Percentiles rank a stretch among this genome's conserved stretches.
Conservation (phyloP, 2,329 filamentous ascomycete species). For the Talaromyces albobiverticillius region DNA sequence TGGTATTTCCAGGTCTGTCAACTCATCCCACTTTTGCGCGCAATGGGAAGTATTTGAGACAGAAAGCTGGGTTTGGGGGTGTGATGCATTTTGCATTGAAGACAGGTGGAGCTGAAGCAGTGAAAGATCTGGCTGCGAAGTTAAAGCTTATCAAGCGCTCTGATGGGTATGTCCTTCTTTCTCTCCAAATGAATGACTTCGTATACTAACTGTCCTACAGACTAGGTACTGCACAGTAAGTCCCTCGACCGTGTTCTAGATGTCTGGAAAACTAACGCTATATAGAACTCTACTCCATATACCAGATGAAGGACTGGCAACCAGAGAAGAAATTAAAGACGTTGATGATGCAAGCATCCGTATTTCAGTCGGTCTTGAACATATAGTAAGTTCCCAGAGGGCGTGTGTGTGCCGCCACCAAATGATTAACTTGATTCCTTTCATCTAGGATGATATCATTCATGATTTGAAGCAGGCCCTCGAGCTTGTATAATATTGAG, state of each 20-base stretch:
- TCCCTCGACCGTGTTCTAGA: not conserved
- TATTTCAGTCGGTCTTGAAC: conserved; percentile 86
- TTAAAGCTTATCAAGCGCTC: conserved; percentile 11
- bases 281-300: conserved; percentile 31
- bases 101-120: not conserved
- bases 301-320: not conserved
- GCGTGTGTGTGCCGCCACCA: not conserved
- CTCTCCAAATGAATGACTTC: not conserved
- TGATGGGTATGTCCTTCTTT: conserved; percentile 2
- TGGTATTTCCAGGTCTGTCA: conserved; percentile 68
- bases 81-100: conserved; percentile 9
- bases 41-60: conserved; percentile 5
- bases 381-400: conserved; percentile 53
- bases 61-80: conserved; percentile 6
- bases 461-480: conserved; percentile 74
- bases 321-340: conserved; percentile 71
- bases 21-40: conserved; percentile 1
- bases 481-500: not conserved
- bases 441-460: conserved; percentile 72
- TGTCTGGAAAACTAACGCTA: not conserved
- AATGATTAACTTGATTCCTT: not conserved
- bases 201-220: not conserved
- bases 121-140: not conserved
- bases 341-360: conserved; percentile 80
- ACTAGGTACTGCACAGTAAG: conserved; percentile 14